These are phyloP conservation scores for Daldinia sp. DNA, from an alignment of 2,329 filamentous ascomycete species.

Conservation along the genomic window DNA sequence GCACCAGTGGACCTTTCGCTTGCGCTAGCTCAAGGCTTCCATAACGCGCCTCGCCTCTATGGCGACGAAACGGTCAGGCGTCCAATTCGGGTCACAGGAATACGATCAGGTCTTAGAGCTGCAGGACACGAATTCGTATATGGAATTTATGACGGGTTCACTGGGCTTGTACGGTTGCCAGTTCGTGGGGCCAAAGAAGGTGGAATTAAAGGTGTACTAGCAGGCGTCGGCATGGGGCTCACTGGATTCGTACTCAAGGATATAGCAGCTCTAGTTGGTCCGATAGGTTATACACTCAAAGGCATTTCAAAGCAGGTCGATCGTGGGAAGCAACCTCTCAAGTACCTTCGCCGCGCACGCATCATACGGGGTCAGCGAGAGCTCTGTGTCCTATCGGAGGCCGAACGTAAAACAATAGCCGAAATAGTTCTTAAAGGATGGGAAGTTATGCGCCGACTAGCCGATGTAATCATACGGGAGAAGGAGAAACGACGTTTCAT, in stretches of 20 bases:
- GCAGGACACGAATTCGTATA: constrained; percentile 68
- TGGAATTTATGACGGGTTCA: constrained; percentile 71
- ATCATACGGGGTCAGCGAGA: constrained; percentile 66
- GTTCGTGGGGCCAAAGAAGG: constrained; percentile 63
- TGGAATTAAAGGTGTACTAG: constrained; percentile 61
- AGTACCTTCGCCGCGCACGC: constrained; percentile 63
- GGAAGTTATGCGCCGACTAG: constrained; percentile 53
- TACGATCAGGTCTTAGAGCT: constrained; percentile 68
- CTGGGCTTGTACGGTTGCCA: constrained; percentile 68
- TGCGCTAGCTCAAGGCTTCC: constrained; percentile 72
- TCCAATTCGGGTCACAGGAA: constrained; percentile 69
- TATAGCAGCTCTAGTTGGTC: constrained; percentile 67
- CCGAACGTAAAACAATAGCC: constrained; percentile 44
- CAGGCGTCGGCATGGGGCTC: constrained; percentile 67
- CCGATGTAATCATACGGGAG: constrained; percentile 50
- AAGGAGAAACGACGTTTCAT: constrained; percentile 36
- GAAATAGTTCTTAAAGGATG: constrained; percentile 53
- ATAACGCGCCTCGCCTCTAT: constrained; percentile 75
- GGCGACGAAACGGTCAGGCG: constrained; percentile 74
- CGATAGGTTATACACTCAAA: constrained; percentile 69
- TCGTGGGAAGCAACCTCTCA: constrained; percentile 61
- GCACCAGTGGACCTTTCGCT: constrained; percentile 69
- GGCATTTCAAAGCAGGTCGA: constrained; percentile 68
- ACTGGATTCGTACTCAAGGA: constrained; percentile 72
- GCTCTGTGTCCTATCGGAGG: constrained; percentile 44